A percentile compares a stretch with the other conserved stretches of the same genome.
These are phyloP conservation scores for Ogataea pilisensis DNA, from an alignment of 805 yeast species.

Conservation along the genomic window DNA sequence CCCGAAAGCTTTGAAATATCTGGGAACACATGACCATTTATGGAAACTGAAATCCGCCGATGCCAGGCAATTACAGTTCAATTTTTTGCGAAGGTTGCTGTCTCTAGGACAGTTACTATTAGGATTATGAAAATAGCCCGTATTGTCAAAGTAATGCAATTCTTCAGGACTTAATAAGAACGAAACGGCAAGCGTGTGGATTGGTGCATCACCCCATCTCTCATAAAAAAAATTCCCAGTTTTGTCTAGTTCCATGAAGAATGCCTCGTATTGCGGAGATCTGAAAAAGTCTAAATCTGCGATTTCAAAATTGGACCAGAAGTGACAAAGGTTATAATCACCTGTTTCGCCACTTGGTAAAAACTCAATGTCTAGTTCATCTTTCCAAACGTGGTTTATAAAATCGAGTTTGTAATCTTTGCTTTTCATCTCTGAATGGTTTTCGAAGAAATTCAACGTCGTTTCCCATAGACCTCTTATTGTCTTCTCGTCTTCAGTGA, in stretches of 20 bases:
- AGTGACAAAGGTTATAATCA: slow-evolving; percentile 51
- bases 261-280: slow-evolving; percentile 47
- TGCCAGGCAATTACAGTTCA: slow-evolving; percentile 49
- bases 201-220: slow-evolving; percentile 79
- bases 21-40: slow-evolving; percentile 48
- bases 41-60: slow-evolving; percentile 47
- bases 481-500: slow-evolving; percentile 44
- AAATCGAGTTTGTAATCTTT: slow-evolving; percentile 40
- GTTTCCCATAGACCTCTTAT: slow-evolving; percentile 47
- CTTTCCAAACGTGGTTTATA: slow-evolving; percentile 40
- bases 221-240: slow-evolving; percentile 71
- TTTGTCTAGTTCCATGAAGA: slow-evolving; percentile 52
- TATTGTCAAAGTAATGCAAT: slow-evolving; percentile 56
- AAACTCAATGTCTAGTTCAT: slow-evolving; percentile 32
- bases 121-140: slow-evolving; percentile 54
- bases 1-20: slow-evolving; percentile 30
- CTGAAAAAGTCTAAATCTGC: slow-evolving; percentile 58
- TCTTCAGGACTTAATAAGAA: slow-evolving; percentile 43
- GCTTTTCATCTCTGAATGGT: slow-evolving; percentile 35
- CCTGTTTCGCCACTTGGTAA: slow-evolving; percentile 31
- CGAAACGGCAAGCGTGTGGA: slow-evolving; percentile 62
- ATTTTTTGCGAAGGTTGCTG: slow-evolving; percentile 36
- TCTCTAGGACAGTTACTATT: slow-evolving; percentile 57
- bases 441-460: slow-evolving; percentile 39
- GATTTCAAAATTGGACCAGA: slow-evolving; percentile 67